These are phyloP conservation scores for Aspergillus avenaceus DNA, from an alignment of 495 filamentous ascomycete species.

Conservation along the genomic window DNA sequence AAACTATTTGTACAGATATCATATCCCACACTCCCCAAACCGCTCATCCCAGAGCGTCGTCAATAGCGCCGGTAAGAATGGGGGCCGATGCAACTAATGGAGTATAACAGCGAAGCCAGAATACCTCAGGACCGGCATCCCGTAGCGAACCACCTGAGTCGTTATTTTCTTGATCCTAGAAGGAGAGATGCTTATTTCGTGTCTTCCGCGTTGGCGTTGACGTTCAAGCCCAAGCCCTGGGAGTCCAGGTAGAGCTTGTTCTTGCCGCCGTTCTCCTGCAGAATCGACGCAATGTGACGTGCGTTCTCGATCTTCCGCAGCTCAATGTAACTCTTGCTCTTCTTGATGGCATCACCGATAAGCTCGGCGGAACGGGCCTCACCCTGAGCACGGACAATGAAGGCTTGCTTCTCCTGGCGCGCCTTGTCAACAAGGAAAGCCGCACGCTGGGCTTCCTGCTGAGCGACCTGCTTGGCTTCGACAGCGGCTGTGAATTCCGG, in stretches of 20 bases:
- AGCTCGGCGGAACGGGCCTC: conserved; percentile 97
- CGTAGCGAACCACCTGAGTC: background rate
- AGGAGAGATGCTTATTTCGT: conserved; percentile 25
- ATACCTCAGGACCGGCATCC: background rate
- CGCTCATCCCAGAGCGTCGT: conserved; percentile 15
- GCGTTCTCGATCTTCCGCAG: conserved; percentile 97
- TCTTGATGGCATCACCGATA: conserved; percentile 99
- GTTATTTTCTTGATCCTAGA: conserved; percentile 1
- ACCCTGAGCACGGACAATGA: conserved; percentile 97
- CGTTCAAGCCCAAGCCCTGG: conserved; percentile 86
- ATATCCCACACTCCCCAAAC: conserved; percentile 22
- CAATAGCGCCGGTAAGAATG: conserved; percentile 16
- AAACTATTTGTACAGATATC: conserved; percentile 43
- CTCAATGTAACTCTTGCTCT: conserved; percentile 94
- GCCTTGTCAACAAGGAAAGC: conserved; percentile 99
- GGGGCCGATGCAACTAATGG: conserved; percentile 11
- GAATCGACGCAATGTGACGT: conserved; percentile 71
- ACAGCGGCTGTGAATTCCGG: conserved; percentile 98
- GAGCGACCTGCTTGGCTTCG: conserved; percentile 97
- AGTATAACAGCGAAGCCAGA: background rate
- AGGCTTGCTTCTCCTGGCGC: conserved; percentile 98
- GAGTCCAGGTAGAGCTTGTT: conserved; percentile 94
- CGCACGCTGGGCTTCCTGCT: conserved; percentile 95
- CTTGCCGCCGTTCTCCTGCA: conserved; percentile 80
- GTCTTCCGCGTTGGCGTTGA: conserved; percentile 50